Conservation (phyloP, 306 rosid species). For the Datisca glomerata region DNA sequence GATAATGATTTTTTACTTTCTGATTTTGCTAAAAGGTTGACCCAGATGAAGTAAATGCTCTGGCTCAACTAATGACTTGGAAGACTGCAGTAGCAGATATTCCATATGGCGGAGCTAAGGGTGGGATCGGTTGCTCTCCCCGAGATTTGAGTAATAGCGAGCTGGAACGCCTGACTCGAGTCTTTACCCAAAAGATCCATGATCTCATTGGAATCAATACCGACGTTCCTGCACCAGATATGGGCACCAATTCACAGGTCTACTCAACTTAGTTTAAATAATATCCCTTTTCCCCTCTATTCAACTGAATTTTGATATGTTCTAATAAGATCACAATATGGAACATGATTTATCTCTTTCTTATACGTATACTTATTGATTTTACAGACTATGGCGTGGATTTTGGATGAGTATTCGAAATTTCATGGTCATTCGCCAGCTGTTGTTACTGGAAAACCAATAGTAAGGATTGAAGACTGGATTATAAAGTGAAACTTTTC, state of each 20-base stretch:
- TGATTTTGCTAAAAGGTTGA: conserved; percentile 40
- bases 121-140: conserved; percentile 56
- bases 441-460: conserved; percentile 55
- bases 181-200: conserved; percentile 50
- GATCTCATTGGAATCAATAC: conserved; percentile 55
- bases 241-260: conserved; percentile 61
- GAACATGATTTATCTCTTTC: neutral
- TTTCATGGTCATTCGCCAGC: conserved; percentile 63
- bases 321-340: neutral
- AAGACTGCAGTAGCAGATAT: conserved; percentile 59
- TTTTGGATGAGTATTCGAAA: conserved; percentile 59
- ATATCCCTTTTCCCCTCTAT: neutral
- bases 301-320: neutral
- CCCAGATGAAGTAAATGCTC: conserved; percentile 58
- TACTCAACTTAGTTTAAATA: neutral
- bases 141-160: conserved; percentile 37
- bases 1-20: too few species aligned
- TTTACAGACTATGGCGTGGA: conserved; percentile 53
- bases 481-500: neutral
- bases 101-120: conserved; percentile 67
- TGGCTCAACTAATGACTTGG: conserved; percentile 68
- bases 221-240: conserved; percentile 60
- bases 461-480: conserved; percentile 19
- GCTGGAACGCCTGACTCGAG: conserved; percentile 55
- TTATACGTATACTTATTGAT: neutral